Evolutionary conservation across 1,284 basidiomycete genomes (phyloP).

Genomic region (Entoloma clypeatum): DNA sequence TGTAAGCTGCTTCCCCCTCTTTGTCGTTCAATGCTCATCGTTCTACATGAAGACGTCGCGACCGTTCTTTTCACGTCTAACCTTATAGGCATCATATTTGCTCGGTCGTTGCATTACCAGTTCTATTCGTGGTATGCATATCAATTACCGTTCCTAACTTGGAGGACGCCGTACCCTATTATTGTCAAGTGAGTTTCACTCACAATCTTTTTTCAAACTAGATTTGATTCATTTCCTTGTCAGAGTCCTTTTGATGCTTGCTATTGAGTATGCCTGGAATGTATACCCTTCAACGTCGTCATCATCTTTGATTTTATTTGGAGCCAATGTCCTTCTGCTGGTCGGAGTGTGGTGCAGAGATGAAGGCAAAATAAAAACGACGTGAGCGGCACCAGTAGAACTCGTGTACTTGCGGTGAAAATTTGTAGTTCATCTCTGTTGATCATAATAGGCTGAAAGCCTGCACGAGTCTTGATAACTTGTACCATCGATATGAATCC

Average conservation of each 20-base stretch:
- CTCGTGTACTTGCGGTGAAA: too few species aligned
- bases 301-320: conserved; percentile 65
- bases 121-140: conserved; percentile 99
- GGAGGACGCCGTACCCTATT: conserved; percentile 65
- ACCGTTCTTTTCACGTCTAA: conserved; percentile 89
- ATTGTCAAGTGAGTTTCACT: conserved; percentile 52
- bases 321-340: conserved; percentile 57
- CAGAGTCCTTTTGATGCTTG: conserved; percentile 59
- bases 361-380: conserved; percentile 9
- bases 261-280: conserved; percentile 87
- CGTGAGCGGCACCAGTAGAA: not conserved
- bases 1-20: conserved; percentile 40
- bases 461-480: too few species aligned
- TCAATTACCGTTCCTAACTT: conserved; percentile 84
- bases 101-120: conserved; percentile 97
- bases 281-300: conserved; percentile 76
- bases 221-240: conserved; percentile 2
- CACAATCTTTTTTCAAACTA: conserved; percentile 4
- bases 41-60: conserved; percentile 58
- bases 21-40: conserved; percentile 11
- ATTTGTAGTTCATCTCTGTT: too few species aligned
- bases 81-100: conserved; percentile 87
- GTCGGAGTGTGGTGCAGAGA: conserved; percentile 55
- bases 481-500: too few species aligned
- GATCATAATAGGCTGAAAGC: too few species aligned